A percentile compares a stretch with the other conserved stretches of the same genome.
Conservation (phyloP, 768 basidiomycete species). For the Cystoderma amianthinum region DNA sequence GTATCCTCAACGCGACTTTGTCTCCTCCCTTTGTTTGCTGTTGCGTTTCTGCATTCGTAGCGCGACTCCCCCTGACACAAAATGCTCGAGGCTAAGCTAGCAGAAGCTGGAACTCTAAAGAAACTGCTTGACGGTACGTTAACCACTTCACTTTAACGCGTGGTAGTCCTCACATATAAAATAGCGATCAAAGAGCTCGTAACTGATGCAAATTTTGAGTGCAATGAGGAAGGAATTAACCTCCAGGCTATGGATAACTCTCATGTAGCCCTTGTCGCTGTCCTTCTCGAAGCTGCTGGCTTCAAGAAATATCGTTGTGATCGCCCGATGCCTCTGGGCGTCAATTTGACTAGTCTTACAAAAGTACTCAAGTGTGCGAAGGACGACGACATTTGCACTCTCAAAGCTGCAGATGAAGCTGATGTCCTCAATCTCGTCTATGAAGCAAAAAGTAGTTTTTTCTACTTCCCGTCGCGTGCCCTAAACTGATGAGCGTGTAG, state of each 20-base stretch:
- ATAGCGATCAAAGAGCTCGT: constrained; percentile 96
- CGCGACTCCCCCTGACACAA: constrained; percentile 9
- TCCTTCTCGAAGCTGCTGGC: constrained; percentile 69
- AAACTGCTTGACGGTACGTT: constrained; percentile 85
- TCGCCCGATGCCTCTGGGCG: constrained; percentile 86
- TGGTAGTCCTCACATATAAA: constrained; percentile 4
- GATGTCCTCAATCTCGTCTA: constrained; percentile 86
- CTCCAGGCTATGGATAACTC: constrained; percentile 99
- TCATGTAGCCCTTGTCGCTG: constrained; percentile 93
- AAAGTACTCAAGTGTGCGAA: constrained; percentile 98
- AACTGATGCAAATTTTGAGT: constrained; percentile 96
- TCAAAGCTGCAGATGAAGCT: constrained; percentile 88
- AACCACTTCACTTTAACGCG: neutral
- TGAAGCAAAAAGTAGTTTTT: constrained; percentile 69
- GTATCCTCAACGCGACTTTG: neutral
- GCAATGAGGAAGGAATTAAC: constrained; percentile 89
- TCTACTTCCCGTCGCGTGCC: constrained; percentile 2
- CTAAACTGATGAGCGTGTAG: constrained; percentile 32
- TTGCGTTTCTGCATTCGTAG: too few species aligned
- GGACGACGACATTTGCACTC: constrained; percentile 86
- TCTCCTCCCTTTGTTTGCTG: constrained; percentile 1
- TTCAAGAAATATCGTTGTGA: constrained; percentile 93
- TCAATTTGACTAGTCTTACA: constrained; percentile 80
- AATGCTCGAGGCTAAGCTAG: constrained; percentile 90
- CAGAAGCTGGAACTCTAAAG: constrained; percentile 84